Base-by-base conservation (phyloP, 306 rosid species). In the Dalbergia oliveri region DNA sequence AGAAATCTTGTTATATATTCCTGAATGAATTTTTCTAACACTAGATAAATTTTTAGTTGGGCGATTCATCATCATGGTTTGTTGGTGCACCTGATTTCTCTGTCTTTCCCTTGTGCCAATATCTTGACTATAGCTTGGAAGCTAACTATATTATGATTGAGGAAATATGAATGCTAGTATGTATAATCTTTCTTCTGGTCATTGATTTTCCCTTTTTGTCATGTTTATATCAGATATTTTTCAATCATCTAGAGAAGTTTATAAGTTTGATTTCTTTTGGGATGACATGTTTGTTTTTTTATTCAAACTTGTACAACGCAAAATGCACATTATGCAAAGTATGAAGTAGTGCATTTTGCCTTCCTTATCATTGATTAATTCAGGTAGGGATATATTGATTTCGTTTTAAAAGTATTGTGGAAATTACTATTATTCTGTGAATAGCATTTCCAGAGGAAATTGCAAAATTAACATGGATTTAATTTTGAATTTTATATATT, bases 31-130 rank as follows among this genome's bases (percentile, higher is more conserved):
- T n/a, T 66, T 59, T 67, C 16, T 3, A 47, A 63, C 84, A 73
- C 73, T 63, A 5, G 54, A 49, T 50, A 53, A 8, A 66, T 66
- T 26, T 47, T 79, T 16, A 53, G 53, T 65, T 54, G 12, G 65
- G 60, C 9, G 21, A 35, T 66, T 39, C 59, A 34, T 13, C 63
- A 61, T 72, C 23, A 34, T 15, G 59, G 58, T 5, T 77, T 72
- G 11, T 4, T 50, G 23, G 23, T 15, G 16, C 21, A 21, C 44
- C 39, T 62, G 34, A 41, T 62, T 31, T 3, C 62, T 59, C 23
- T 34, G 5, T 50, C 60, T 34, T 34, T 6, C 54, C 57, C 44
- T 12, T 65, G 34, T 43, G 34, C 57, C 34, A 16, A 11, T 83
- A 62, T 26, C 21, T 34, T 18, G 2, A 23, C 58, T 60, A 21